Evolutionary conservation across 345 rosid species (phyloP).

Genomic region (Brassica carinata): DNA sequence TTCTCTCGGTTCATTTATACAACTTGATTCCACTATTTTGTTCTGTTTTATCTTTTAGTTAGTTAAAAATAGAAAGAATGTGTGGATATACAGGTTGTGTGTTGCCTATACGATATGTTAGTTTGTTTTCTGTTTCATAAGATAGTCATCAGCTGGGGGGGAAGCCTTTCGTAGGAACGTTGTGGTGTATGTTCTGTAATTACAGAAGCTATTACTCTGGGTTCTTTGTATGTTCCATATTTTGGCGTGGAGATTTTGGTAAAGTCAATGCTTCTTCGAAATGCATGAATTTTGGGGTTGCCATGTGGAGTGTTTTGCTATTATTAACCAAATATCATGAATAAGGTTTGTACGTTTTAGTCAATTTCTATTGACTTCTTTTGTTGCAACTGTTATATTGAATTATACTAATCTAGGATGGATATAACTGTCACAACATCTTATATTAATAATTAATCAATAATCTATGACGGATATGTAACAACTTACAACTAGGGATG

Average conservation of each 20-base stretch:
- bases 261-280: background rate
- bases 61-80: background rate
- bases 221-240: background rate
- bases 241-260: background rate
- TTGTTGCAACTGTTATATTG: background rate
- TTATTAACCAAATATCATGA: conserved; percentile 6
- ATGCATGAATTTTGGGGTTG: background rate
- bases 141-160: background rate
- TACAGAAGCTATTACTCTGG: background rate
- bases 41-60: background rate
- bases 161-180: background rate
- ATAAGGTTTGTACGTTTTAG: background rate
- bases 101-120: conserved; percentile 8
- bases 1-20: background rate
- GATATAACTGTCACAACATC: background rate
- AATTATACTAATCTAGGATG: background rate
- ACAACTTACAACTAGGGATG: background rate
- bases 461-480: background rate
- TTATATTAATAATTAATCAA: background rate
- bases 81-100: background rate
- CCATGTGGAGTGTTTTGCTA: background rate
- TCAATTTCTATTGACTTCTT: background rate
- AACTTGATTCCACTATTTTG: background rate
- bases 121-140: conserved; percentile 3
- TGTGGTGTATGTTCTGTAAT: conserved; percentile 4